phyloP scores from a whole-genome alignment of 2,329 filamentous ascomycete genomes.

The Xylaria sp. region DNA sequence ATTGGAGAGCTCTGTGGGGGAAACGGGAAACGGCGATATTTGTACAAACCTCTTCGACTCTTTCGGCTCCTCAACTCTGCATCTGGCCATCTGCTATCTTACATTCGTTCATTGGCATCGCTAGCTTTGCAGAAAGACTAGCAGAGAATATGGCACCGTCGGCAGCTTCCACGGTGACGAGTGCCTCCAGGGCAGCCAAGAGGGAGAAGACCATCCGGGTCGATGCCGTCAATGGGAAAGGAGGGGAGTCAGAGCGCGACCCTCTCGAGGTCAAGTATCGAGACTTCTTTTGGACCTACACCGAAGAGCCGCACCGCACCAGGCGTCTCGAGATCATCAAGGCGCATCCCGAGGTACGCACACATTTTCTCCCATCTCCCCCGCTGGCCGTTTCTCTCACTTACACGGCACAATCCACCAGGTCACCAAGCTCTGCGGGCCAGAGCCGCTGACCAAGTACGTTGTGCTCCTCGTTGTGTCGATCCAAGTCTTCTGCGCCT shows the following conservation, averaged over 20 bases:
- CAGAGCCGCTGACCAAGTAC: slow-evolving; percentile 95
- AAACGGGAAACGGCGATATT: background rate
- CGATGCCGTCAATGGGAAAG: slow-evolving; percentile 43
- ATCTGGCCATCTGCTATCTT: background rate
- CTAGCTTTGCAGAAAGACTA: background rate
- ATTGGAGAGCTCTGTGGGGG: slow-evolving; percentile 14
- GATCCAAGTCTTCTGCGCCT: slow-evolving; percentile 82
- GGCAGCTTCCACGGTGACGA: slow-evolving; percentile 46
- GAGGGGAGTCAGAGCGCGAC: slow-evolving; percentile 48
- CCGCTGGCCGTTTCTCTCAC: background rate
- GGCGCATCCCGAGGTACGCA: slow-evolving; percentile 87
- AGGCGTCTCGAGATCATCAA: slow-evolving; percentile 95
- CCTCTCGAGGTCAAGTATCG: slow-evolving; percentile 57
- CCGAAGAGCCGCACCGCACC: slow-evolving; percentile 95
- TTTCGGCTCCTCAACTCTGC: background rate
- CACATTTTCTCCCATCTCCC: background rate
- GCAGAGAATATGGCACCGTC: slow-evolving; percentile 45
- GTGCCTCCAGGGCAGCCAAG: slow-evolving; percentile 36
- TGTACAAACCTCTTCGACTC: background rate
- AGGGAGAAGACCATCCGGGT: slow-evolving; percentile 43
- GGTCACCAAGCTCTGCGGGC: slow-evolving; percentile 97
- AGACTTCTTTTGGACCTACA: slow-evolving; percentile 98
- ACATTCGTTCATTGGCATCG: background rate
- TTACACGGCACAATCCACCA: slow-evolving; percentile 50
- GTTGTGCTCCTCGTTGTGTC: slow-evolving; percentile 84